Evolutionary conservation across 108 stramenopile species (phyloP).

Genomic region (Ochromonas danica): DNA sequence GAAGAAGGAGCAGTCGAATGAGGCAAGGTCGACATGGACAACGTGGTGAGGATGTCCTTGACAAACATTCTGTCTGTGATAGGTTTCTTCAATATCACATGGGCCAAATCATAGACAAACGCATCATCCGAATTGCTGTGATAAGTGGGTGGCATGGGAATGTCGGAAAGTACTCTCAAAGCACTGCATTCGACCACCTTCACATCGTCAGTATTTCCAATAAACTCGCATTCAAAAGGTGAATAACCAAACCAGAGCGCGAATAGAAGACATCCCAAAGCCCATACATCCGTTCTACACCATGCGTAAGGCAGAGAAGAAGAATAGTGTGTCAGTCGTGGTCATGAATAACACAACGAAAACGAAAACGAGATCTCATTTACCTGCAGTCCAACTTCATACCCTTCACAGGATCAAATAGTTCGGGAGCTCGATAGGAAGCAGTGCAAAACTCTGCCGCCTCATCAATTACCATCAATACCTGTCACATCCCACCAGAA

Average conservation of each 20-base stretch:
- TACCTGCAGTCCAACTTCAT: constrained; percentile 19
- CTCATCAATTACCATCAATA: constrained; percentile 30
- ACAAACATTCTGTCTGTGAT: too few relatives aligned
- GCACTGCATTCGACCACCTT: neutral
- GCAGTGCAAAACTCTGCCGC: constrained; percentile 37
- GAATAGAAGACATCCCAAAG: constrained; percentile 42
- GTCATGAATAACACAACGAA: too few relatives aligned
- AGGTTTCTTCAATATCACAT: too few relatives aligned
- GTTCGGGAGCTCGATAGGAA: constrained; percentile 51
- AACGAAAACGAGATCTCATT: too few relatives aligned
- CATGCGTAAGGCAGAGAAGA: too few relatives aligned
- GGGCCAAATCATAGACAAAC: too few relatives aligned
- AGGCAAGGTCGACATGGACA: too few relatives aligned
- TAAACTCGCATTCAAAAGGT: constrained; percentile 39
- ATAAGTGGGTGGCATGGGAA: neutral
- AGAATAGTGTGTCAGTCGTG: too few relatives aligned
- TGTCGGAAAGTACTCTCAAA: neutral
- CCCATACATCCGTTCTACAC: constrained; percentile 46
- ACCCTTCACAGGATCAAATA: constrained; percentile 40
- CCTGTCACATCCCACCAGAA: too few relatives aligned
- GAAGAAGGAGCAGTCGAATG: too few relatives aligned
- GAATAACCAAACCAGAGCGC: constrained; percentile 45
- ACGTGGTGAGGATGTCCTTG: too few relatives aligned
- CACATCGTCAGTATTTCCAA: neutral
- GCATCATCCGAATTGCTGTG: too few relatives aligned